Evolutionary conservation across 495 filamentous ascomycete genomes (phyloP), one percentile per base, ranked within the genome.

Genomic region (Hypoxylon subgilvum): DNA sequence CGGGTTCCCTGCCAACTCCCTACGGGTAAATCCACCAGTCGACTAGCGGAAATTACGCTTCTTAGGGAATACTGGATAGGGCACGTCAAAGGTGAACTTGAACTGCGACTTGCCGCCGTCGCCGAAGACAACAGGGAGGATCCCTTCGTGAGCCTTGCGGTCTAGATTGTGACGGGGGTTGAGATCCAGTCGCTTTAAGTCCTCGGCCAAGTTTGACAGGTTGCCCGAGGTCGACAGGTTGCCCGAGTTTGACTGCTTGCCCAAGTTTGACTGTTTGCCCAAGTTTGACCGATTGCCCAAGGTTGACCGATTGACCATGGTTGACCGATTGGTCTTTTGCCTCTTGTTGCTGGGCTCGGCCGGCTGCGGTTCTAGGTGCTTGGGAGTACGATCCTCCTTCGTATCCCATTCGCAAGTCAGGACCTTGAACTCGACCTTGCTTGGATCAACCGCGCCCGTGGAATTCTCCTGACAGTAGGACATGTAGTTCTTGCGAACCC

Each of bases 401-500:
- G 42, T 19, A 22, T 67, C 65, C 67, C 65, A 70, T 47, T 70
- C 69, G 34, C 67, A 72, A 10, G 56, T 57, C 18, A 72, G 36
- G 10, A 72, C 49, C 53, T 61, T 63, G 54, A 72, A 72, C 12
- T 63, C 43, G 27, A 72, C 69, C 4, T 39, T 49, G 17, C 68
- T 59, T 4, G 69, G 67, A 18, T 57, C 23, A n/a, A 22, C 22
- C 1, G 54, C 36, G 1, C 69, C 65, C 35, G 30, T 53, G 6
- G 47, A 65, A 7, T 40, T 47, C n/a, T 52, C 41, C 36, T 34
- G 19, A 56, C 67, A 67, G 42, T 68, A 55, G 3, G 40, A 25
- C n/a, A 69, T n/a, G 45, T 70, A 72, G 34, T 60, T 68, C n/a
- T 51, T 54, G 2, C 57, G 61, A 22, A 68, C 54, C 69, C 69